phyloP scores from a whole-genome alignment of 345 rosid genomes.

The Eucalyptus marginata region DNA sequence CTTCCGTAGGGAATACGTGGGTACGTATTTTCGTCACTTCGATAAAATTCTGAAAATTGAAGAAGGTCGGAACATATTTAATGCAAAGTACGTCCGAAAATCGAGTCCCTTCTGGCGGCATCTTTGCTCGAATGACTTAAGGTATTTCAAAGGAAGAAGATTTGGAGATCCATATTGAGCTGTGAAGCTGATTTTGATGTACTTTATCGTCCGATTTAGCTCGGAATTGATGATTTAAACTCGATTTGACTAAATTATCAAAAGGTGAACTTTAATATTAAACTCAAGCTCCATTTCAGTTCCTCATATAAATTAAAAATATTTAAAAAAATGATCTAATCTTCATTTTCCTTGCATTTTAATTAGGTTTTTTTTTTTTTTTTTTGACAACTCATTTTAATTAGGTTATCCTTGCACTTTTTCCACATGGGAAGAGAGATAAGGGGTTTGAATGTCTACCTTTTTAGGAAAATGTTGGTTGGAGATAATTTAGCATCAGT shows the following conservation, averaged over 20 bases:
- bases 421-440: too few species aligned
- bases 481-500: rapidly evolving
- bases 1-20: background rate
- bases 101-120: rapidly evolving
- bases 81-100: background rate
- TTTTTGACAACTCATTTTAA: too few species aligned
- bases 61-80: background rate
- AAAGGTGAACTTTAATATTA: background rate
- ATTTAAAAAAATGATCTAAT: background rate
- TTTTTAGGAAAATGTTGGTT: rapidly evolving
- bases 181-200: background rate
- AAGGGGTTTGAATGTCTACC: rapidly evolving
- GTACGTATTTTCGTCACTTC: background rate
- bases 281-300: background rate
- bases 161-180: background rate
- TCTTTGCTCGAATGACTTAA: too few species aligned
- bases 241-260: background rate
- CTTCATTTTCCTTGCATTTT: background rate
- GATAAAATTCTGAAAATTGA: background rate
- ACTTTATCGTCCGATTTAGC: background rate
- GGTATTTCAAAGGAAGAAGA: background rate
- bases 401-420: too few species aligned
- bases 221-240: background rate
- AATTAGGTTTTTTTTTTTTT: too few species aligned
- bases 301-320: background rate